These are phyloP conservation scores for Dactylonectria macrodidyma DNA, from an alignment of 2,329 filamentous ascomycete genomes.

Conservation along the genomic window DNA sequence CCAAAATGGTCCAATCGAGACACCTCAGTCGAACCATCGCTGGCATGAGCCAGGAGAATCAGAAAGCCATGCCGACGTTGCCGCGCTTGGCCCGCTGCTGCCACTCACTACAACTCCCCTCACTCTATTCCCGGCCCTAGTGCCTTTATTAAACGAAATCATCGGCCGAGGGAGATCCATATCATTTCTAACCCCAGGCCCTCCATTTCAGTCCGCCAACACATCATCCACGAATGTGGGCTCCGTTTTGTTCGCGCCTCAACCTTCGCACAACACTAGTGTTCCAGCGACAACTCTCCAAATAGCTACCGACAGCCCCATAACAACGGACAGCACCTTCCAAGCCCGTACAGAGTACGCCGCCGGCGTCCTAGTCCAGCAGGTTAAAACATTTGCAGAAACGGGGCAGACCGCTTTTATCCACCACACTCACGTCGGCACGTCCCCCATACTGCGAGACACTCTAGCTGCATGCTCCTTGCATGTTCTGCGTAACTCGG, in stretches of 20 bases:
- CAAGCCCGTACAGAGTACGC: constrained; percentile 26
- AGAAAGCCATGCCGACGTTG: neutral
- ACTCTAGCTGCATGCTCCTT: constrained; percentile 19
- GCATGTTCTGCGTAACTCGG: constrained; percentile 10
- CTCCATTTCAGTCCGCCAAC: neutral
- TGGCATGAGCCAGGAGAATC: neutral
- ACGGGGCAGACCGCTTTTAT: constrained; percentile 23
- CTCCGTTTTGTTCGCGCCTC: neutral
- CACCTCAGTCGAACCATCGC: neutral
- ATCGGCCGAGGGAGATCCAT: neutral
- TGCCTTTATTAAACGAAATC: constrained; percentile 19
- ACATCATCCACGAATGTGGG: neutral
- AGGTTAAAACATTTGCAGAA: constrained; percentile 17
- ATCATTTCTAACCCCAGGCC: constrained; percentile 1
- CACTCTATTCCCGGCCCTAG: constrained; percentile 16
- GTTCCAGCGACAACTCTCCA: neutral
- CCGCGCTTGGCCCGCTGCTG: neutral
- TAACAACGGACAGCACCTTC: constrained; percentile 17
- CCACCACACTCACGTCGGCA: constrained; percentile 19
- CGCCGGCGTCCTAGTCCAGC: constrained; percentile 11
- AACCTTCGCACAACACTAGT: neutral
- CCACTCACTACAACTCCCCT: neutral
- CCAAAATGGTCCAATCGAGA: neutral
- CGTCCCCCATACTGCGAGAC: constrained; percentile 18
- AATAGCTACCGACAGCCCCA: neutral